A percentile compares a stretch with the other conserved stretches of the same genome.
These are phyloP conservation scores for Microcyclospora tardicrescens DNA, from an alignment of 2,329 filamentous ascomycete species.

Conservation along the genomic window DNA sequence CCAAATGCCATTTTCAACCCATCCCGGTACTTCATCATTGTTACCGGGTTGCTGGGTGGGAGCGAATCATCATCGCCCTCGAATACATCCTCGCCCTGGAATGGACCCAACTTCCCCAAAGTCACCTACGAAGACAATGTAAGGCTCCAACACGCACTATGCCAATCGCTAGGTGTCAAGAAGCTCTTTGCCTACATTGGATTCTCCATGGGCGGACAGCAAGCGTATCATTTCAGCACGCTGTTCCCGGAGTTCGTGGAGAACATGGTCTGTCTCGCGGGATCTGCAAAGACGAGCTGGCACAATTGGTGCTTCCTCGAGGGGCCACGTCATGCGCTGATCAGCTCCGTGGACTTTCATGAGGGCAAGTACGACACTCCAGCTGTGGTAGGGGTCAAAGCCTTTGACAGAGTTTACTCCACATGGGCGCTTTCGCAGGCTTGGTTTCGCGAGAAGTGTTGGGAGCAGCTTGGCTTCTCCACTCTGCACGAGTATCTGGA, in stretches of 20 bases:
- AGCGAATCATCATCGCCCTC: conserved; percentile 43
- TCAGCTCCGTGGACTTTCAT: conserved; percentile 31
- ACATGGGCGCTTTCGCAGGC: conserved; percentile 29
- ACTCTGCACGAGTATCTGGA: conserved; percentile 20
- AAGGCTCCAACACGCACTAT: conserved; percentile 35
- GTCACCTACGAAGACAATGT: conserved; percentile 40
- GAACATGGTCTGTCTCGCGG: conserved; percentile 37
- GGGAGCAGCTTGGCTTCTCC: conserved; percentile 21
- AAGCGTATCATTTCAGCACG: conserved; percentile 40
- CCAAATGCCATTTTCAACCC: conserved; percentile 22
- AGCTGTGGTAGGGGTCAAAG: conserved; percentile 22
- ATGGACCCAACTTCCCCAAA: conserved; percentile 30
- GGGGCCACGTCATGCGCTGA: conserved; percentile 37
- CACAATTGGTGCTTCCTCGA: conserved; percentile 46
- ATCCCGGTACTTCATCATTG: conserved; percentile 35
- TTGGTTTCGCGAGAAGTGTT: conserved; percentile 29
- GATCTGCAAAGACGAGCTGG: conserved; percentile 36
- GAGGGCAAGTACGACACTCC: conserved; percentile 18
- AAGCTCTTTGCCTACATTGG: conserved; percentile 38
- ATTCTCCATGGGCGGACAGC: conserved; percentile 45
- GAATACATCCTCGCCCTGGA: conserved; percentile 26
- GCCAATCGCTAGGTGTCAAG: conserved; percentile 29
- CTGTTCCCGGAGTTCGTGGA: conserved; percentile 38
- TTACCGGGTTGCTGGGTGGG: conserved; percentile 41
- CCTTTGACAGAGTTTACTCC: conserved; percentile 26